Percentiles rank a stretch among this genome's conserved stretches.
Conservation (phyloP, 1,284 basidiomycete species). For the Leccinum brunneo-olivaceum region DNA sequence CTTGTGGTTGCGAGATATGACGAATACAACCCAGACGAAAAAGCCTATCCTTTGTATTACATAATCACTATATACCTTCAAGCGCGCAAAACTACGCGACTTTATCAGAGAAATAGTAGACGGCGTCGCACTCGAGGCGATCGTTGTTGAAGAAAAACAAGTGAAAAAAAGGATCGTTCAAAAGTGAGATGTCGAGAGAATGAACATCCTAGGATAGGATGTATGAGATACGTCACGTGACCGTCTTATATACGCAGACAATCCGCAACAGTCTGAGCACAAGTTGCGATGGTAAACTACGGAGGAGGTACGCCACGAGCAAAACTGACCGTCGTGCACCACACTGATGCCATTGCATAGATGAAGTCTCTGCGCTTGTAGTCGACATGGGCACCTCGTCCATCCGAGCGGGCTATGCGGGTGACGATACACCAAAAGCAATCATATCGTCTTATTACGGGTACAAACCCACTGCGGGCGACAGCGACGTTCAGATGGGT, state of each 20-base stretch:
- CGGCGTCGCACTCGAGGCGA: too few relatives aligned
- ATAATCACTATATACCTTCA: slow-evolving; percentile 9
- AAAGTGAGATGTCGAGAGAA: too few relatives aligned
- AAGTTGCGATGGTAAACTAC: slow-evolving; percentile 55
- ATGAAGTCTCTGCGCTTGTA: slow-evolving; percentile 93
- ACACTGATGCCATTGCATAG: slow-evolving; percentile 33
- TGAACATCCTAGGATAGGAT: too few relatives aligned
- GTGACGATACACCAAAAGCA: slow-evolving; percentile 93
- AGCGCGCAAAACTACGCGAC: too few relatives aligned
- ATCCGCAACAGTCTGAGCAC: background rate
- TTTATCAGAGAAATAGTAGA: too few relatives aligned
- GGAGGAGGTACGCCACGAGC: slow-evolving; percentile 52
- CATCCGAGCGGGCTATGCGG: slow-evolving; percentile 91
- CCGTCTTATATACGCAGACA: background rate
- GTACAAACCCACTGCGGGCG: slow-evolving; percentile 45
- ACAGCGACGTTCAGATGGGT: slow-evolving; percentile 53
- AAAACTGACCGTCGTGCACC: slow-evolving; percentile 6
- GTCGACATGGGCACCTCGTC: slow-evolving; percentile 91
- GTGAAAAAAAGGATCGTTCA: too few relatives aligned
- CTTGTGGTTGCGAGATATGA: slow-evolving; percentile 13
- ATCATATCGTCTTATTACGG: slow-evolving; percentile 90
- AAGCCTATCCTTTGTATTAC: slow-evolving; percentile 10
- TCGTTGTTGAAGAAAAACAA: too few relatives aligned
- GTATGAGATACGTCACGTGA: background rate
- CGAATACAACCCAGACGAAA: slow-evolving; percentile 1